Conservation (phyloP, 768 basidiomycete species). For the Krasilnikovozyma curviuscula region DNA sequence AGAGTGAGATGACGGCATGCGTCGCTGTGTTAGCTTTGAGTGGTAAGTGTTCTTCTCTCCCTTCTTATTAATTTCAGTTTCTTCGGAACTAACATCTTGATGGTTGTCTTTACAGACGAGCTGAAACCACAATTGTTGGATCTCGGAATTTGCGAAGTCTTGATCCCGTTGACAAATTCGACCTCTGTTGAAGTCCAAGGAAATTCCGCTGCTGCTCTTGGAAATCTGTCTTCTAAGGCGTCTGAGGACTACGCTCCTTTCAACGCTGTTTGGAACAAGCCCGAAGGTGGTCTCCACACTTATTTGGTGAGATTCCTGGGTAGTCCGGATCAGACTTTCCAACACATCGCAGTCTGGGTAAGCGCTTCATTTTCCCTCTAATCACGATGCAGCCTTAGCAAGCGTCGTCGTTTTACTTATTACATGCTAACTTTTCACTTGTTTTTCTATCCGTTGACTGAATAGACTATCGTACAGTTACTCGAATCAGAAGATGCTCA, state of each 20-base stretch:
- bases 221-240: constrained; percentile 80
- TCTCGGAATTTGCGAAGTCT: constrained; percentile 94
- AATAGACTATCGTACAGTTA: constrained; percentile 71
- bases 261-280: constrained; percentile 94
- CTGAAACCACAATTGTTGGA: constrained; percentile 89
- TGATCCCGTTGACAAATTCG: constrained; percentile 91
- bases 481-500: constrained; percentile 83
- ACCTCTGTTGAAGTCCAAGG: constrained; percentile 95
- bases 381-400: too few relatives aligned
- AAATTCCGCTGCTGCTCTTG: constrained; percentile 91
- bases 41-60: constrained; percentile 37
- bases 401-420: too few relatives aligned
- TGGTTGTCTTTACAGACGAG: constrained; percentile 44
- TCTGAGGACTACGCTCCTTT: constrained; percentile 78
- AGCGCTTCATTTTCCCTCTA: too few relatives aligned
- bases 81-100: background rate
- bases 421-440: background rate
- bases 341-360: constrained; percentile 93
- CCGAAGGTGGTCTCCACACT: constrained; percentile 87
- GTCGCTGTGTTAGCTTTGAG: constrained; percentile 89
- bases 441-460: background rate
- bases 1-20: constrained; percentile 99
- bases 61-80: background rate
- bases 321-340: constrained; percentile 89
- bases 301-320: constrained; percentile 87